phyloP scores from a whole-genome alignment of 306 rosid genomes.

The Acacia acuminata region DNA sequence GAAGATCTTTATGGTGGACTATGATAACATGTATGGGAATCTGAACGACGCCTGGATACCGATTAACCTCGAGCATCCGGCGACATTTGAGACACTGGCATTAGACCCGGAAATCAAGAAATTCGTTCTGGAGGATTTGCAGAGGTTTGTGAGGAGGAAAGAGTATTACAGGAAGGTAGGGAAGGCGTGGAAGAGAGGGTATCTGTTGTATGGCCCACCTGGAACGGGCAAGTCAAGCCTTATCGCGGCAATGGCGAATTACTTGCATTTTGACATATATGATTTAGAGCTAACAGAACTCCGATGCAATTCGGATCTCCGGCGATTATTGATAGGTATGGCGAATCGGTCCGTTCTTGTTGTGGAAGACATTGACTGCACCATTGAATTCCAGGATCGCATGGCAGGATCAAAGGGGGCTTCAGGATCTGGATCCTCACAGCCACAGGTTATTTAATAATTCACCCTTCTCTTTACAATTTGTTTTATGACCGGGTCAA shows the following conservation, averaged over 20 bases:
- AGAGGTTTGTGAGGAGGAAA: constrained; percentile 58
- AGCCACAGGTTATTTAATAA: constrained; percentile 31
- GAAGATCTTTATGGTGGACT: constrained; percentile 55
- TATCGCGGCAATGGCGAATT: constrained; percentile 86
- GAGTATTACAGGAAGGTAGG: constrained; percentile 68
- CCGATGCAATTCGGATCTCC: constrained; percentile 42
- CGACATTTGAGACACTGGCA: constrained; percentile 72
- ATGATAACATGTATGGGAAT: constrained; percentile 32
- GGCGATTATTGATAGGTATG: constrained; percentile 50
- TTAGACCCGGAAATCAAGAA: constrained; percentile 47
- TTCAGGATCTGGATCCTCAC: background rate
- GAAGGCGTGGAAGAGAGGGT: constrained; percentile 87
- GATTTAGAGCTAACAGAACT: constrained; percentile 69
- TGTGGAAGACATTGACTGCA: constrained; percentile 82
- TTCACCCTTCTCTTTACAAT: background rate
- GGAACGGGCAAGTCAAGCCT: constrained; percentile 88
- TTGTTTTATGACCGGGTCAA: background rate
- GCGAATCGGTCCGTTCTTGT: constrained; percentile 73
- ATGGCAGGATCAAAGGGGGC: background rate
- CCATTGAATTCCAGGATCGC: constrained; percentile 56
- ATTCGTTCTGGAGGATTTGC: constrained; percentile 52
- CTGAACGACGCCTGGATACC: constrained; percentile 46
- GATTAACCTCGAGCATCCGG: constrained; percentile 60
- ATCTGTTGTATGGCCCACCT: constrained; percentile 77
- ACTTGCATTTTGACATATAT: constrained; percentile 61